phyloP scores from a whole-genome alignment of 176 grass and related monocot species.

The Carex scoparia region DNA sequence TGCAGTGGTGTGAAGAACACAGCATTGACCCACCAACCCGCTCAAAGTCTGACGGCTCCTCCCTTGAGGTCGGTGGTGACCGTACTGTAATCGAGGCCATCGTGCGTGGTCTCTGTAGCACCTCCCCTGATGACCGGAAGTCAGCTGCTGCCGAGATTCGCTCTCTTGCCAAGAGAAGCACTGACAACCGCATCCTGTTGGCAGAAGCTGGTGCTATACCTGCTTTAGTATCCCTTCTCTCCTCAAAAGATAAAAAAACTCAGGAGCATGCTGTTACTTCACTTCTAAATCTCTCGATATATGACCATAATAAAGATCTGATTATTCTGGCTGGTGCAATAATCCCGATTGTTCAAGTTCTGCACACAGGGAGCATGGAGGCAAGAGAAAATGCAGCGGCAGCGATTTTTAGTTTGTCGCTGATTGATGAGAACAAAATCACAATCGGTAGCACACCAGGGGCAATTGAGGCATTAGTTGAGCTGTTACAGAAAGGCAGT shows the following conservation, averaged over 20 bases:
- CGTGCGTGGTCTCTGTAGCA: conserved; percentile 61
- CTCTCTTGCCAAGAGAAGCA: conserved; percentile 84
- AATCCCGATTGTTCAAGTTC: conserved; percentile 64
- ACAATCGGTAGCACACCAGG: conserved; percentile 81
- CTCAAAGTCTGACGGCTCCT: conserved; percentile 63
- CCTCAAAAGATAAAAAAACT: conserved; percentile 68
- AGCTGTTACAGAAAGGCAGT: conserved; percentile 68
- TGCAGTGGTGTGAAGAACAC: conserved; percentile 93
- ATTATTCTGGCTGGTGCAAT: conserved; percentile 86
- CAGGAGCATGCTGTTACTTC: conserved; percentile 92
- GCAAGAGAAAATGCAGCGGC: conserved; percentile 95
- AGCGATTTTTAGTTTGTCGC: conserved; percentile 89
- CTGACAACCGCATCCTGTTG: conserved; percentile 80
- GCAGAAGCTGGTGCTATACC: conserved; percentile 85
- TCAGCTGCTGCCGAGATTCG: conserved; percentile 85
- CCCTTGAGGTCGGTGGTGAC: conserved; percentile 51
- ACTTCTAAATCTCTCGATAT: conserved; percentile 88
- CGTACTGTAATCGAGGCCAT: conserved; percentile 64
- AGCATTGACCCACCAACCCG: conserved; percentile 59
- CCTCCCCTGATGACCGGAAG: conserved; percentile 60
- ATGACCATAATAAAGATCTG: conserved; percentile 94
- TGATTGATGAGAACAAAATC: conserved; percentile 90
- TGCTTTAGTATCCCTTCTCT: conserved; percentile 61
- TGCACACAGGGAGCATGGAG: conserved; percentile 77
- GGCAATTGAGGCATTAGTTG: conserved; percentile 72